A percentile compares a stretch with the other conserved stretches of the same genome.
phyloP scores from a whole-genome alignment of 2,329 filamentous ascomycete genomes.

The Penicillium sp. region DNA sequence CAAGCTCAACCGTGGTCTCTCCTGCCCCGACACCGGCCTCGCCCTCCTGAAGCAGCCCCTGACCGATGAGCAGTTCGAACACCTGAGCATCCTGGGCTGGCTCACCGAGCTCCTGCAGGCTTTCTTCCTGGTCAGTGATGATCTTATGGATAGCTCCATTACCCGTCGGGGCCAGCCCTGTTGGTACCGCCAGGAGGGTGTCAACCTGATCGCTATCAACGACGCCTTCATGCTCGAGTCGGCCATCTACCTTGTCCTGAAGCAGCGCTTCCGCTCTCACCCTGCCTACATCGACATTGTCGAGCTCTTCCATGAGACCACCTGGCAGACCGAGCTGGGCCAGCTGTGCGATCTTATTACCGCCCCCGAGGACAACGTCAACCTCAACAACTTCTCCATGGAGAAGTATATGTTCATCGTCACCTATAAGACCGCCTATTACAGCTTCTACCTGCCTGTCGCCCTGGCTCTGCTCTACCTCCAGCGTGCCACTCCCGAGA shows the following conservation, averaged over 20 bases:
- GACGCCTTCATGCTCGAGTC: conserved; percentile 95
- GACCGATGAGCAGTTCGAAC: conserved; percentile 81
- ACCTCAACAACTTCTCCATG: conserved; percentile 93
- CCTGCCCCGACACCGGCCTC: conserved; percentile 87
- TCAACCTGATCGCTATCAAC: conserved; percentile 98
- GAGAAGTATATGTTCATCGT: conserved; percentile 96
- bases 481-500: conserved; percentile 81
- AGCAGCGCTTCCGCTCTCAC: conserved; percentile 90
- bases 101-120: conserved; percentile 97
- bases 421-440: conserved; percentile 99
- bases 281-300: conserved; percentile 87
- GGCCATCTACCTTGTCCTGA: conserved; percentile 86
- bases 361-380: conserved; percentile 88
- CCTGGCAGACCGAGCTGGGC: conserved; percentile 92
- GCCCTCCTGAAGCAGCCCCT: conserved; percentile 75
- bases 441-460: conserved; percentile 98
- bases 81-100: conserved; percentile 88
- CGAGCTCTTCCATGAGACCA: conserved; percentile 94
- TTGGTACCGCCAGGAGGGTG: conserved; percentile 89
- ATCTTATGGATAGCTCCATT: conserved; percentile 97
- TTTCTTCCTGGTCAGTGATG: conserved; percentile 97
- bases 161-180: conserved; percentile 93
- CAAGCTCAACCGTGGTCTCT: conserved; percentile 99
- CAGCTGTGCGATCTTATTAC: conserved; percentile 95
- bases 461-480: conserved; percentile 86